phyloP scores from a whole-genome alignment of 2,329 filamentous ascomycete species.

The Penicillium aurantiogriseum region DNA sequence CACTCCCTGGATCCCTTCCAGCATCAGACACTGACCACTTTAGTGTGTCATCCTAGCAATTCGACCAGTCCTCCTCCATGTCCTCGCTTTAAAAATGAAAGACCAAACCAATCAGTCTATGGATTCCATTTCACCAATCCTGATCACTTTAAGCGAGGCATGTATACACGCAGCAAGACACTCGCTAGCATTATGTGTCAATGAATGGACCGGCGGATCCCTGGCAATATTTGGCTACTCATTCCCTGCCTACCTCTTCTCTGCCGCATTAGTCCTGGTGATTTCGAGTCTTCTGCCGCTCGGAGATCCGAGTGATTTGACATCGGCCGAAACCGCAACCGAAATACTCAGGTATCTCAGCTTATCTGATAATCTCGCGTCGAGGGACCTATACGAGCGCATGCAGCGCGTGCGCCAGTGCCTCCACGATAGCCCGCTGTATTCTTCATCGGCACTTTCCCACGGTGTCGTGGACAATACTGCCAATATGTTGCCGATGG shows the following conservation, averaged over 20 bases:
- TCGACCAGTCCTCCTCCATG: conserved; percentile 34
- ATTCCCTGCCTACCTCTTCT: conserved; percentile 36
- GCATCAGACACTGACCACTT: not conserved
- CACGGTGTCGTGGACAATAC: not conserved
- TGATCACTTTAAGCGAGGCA: conserved; percentile 29
- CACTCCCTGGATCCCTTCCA: not conserved
- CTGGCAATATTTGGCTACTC: conserved; percentile 33
- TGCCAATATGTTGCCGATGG: not conserved
- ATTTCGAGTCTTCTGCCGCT: conserved; percentile 27
- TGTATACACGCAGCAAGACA: conserved; percentile 33
- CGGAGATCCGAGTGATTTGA: conserved; percentile 19
- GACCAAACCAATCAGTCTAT: conserved; percentile 5
- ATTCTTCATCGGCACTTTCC: not conserved
- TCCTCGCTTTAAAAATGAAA: conserved; percentile 21
- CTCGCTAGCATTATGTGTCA: conserved; percentile 29
- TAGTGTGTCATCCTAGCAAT: conserved; percentile 37
- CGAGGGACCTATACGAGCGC: conserved; percentile 16
- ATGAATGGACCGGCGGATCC: conserved; percentile 34
- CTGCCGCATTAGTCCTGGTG: conserved; percentile 28
- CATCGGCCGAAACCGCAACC: conserved; percentile 22
- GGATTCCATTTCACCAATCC: conserved; percentile 18
- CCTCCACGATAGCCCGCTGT: not conserved
- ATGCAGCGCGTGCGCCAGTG: conserved; percentile 9
- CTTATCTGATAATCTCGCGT: conserved; percentile 9
- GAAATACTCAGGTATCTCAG: conserved; percentile 23